Conservation (phyloP, 2,329 filamentous ascomycete species). For the Dothiorella sarmentorum region DNA sequence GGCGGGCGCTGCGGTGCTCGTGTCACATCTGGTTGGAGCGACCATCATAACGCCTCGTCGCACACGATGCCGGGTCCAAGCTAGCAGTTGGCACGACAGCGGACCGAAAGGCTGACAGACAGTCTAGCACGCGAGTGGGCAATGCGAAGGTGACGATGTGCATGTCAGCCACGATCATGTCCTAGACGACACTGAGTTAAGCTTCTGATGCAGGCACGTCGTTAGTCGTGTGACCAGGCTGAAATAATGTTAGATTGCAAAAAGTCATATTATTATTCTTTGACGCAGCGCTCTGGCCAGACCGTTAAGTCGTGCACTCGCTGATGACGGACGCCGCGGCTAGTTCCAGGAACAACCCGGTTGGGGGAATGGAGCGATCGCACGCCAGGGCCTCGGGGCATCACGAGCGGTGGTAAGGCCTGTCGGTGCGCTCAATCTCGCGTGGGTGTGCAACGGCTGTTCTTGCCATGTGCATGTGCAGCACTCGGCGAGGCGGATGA, state of each 20-base stretch:
- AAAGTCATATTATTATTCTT: too few relatives aligned
- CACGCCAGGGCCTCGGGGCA: not conserved
- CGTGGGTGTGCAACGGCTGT: not conserved
- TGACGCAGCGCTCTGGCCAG: too few relatives aligned
- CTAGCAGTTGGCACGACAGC: too few relatives aligned
- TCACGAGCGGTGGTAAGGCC: not conserved
- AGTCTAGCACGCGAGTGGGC: not conserved
- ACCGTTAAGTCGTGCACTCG: too few relatives aligned
- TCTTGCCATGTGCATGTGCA: too few relatives aligned
- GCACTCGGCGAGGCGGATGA: not conserved
- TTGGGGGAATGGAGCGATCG: not conserved
- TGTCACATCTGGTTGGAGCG: conserved; percentile 15
- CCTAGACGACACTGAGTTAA: not conserved
- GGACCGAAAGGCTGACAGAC: not conserved
- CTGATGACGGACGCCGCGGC: too few relatives aligned
- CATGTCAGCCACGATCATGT: conserved; percentile 6
- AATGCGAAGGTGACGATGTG: conserved; percentile 4
- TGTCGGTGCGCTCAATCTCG: not conserved
- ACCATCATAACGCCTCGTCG: not conserved
- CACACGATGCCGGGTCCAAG: conserved; percentile 4
- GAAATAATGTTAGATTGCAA: not conserved
- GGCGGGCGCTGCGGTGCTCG: not conserved
- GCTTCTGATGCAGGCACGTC: conserved; percentile 6
- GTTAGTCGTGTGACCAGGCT: conserved; percentile 9
- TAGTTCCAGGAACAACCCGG: conserved; percentile 7